phyloP scores from a whole-genome alignment of 2,329 filamentous ascomycete species.

The Phialophora macrospora region DNA sequence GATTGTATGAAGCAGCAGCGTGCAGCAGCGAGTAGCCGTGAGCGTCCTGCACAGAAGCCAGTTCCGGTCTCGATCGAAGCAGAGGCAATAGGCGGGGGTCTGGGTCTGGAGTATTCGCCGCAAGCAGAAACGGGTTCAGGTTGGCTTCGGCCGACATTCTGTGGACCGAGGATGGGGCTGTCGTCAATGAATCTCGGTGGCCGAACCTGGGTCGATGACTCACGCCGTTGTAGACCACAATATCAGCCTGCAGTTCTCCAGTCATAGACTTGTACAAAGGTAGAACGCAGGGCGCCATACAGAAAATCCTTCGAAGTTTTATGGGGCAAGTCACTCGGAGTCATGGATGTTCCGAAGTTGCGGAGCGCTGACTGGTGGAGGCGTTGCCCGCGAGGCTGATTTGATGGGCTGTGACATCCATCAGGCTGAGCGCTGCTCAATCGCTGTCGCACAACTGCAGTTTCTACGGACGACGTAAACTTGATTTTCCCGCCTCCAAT shows the following conservation, averaged over 20 bases:
- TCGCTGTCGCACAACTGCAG: not conserved
- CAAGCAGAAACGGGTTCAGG: slow-evolving; percentile 71
- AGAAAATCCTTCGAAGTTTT: not conserved
- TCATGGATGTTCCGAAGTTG: not conserved
- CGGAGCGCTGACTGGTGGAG: slow-evolving; percentile 12
- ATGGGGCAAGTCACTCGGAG: not conserved
- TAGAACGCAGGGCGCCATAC: not conserved
- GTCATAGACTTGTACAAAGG: not conserved
- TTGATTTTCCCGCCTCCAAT: not conserved
- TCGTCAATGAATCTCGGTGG: not conserved
- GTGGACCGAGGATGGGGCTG: not conserved
- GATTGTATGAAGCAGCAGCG: slow-evolving; percentile 90
- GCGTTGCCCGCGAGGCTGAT: slow-evolving; percentile 9
- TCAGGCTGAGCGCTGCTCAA: slow-evolving; percentile 16
- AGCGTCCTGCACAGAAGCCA: slow-evolving; percentile 80
- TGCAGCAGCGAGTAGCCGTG: slow-evolving; percentile 95
- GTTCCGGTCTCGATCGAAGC: slow-evolving; percentile 72
- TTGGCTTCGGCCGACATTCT: slow-evolving; percentile 28
- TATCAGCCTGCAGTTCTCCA: not conserved
- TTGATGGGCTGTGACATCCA: slow-evolving; percentile 25
- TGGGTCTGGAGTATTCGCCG: slow-evolving; percentile 69
- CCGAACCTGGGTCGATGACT: not conserved
- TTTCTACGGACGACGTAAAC: slow-evolving; percentile 1
- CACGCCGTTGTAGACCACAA: not conserved
- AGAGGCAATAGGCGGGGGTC: slow-evolving; percentile 73